Evolutionary conservation across 2,329 filamentous ascomycete species (phyloP).

Genomic region (Trichophyton simii): DNA sequence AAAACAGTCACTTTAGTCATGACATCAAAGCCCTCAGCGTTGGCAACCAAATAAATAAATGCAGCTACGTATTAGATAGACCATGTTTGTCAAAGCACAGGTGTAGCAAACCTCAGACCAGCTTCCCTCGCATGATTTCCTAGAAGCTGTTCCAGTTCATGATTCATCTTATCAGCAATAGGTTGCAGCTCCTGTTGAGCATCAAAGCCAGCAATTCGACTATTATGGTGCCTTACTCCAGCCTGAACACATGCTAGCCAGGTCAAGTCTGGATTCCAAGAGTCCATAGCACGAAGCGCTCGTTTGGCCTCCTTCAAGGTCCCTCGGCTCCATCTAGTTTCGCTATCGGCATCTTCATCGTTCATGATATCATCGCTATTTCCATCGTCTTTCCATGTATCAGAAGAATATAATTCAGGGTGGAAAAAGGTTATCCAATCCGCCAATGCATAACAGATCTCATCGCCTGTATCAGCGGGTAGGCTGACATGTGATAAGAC

Average conservation of each 20-base stretch:
- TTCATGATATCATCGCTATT: neutral
- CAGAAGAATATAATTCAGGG: conserved; percentile 22
- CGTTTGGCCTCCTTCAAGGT: conserved; percentile 17
- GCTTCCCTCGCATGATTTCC: neutral
- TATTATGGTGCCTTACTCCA: neutral
- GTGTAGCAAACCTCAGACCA: conserved; percentile 19
- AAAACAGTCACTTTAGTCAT: neutral
- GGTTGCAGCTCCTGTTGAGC: neutral
- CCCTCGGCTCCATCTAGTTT: conserved; percentile 16
- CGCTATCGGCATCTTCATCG: conserved; percentile 16
- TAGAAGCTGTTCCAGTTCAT: neutral
- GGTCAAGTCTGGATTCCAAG: conserved; percentile 30
- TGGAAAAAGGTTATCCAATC: conserved; percentile 28
- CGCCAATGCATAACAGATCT: conserved; percentile 29
- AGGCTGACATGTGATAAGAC: conserved; percentile 30
- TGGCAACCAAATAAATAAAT: too few species aligned
- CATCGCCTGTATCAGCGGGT: conserved; percentile 29
- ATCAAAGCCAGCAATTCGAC: neutral
- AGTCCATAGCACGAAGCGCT: conserved; percentile 29
- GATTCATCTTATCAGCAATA: neutral
- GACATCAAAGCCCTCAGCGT: too few species aligned
- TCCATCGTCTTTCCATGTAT: conserved; percentile 6
- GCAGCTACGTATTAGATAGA: neutral
- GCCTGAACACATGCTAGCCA: conserved; percentile 29
- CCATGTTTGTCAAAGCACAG: conserved; percentile 14